Conservation (phyloP, 148 eudicot species). For the Polygonum aviculare region DNA sequence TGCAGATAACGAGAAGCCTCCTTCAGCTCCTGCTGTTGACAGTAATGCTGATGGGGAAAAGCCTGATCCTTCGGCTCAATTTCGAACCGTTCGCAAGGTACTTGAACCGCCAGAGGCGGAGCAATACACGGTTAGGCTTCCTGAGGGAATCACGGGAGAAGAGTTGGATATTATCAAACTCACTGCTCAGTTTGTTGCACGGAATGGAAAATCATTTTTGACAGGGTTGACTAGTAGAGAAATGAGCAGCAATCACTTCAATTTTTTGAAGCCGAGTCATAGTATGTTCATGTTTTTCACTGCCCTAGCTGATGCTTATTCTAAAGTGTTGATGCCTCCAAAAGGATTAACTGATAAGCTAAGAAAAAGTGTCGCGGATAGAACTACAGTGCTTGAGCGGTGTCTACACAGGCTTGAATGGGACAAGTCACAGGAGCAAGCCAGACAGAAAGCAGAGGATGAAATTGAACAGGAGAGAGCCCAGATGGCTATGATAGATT, state of each 20-base stretch:
- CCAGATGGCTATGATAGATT: constrained; percentile 81
- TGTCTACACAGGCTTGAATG: constrained; percentile 71
- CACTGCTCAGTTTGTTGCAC: constrained; percentile 71
- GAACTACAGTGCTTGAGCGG: constrained; percentile 60
- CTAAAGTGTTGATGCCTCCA: constrained; percentile 78
- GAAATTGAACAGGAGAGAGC: constrained; percentile 71
- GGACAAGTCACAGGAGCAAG: constrained; percentile 82
- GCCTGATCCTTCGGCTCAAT: too few relatives aligned
- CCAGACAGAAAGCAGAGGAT: constrained; percentile 73
- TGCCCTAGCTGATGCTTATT: constrained; percentile 75
- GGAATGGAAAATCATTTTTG: constrained; percentile 71
- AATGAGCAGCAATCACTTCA: constrained; percentile 61
- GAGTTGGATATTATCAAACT: constrained; percentile 76
- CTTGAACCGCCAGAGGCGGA: constrained; percentile 48
- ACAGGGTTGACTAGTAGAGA: constrained; percentile 64
- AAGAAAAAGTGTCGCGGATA: constrained; percentile 46
- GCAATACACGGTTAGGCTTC: constrained; percentile 69
- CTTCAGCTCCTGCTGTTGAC: too few relatives aligned
- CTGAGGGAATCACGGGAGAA: constrained; percentile 83
- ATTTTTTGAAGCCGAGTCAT: constrained; percentile 70
- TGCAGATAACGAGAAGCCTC: background rate
- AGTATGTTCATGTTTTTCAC: constrained; percentile 79
- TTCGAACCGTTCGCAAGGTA: too few relatives aligned
- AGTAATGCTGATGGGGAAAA: too few relatives aligned
- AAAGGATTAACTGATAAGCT: constrained; percentile 62